Percentiles rank a stretch among this genome's conserved stretches.
Evolutionary conservation across 805 yeast genomes (phyloP).

Genomic region (Lipomyces orientalis): DNA sequence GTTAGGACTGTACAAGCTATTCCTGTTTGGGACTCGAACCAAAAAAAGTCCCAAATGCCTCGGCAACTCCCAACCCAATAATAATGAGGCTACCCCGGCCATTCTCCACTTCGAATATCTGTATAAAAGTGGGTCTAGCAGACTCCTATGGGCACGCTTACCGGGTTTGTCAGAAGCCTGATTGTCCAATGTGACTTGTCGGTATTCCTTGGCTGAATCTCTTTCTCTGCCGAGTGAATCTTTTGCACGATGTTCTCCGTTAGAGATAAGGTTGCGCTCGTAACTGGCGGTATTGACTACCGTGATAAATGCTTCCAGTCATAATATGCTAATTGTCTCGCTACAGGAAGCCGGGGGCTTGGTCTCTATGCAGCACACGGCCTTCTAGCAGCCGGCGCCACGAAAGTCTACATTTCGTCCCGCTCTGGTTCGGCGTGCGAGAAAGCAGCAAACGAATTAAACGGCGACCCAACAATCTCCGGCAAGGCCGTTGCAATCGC

Average conservation of each 20-base stretch:
- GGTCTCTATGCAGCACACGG: conserved; percentile 73
- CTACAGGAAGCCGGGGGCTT: conserved; percentile 68
- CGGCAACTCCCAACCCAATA: background rate
- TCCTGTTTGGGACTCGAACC: background rate
- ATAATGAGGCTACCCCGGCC: background rate
- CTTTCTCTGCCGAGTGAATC: background rate
- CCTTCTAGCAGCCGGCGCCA: conserved; percentile 65
- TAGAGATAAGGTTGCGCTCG: conserved; percentile 29
- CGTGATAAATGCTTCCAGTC: background rate
- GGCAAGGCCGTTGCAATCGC: conserved; percentile 56
- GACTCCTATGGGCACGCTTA: background rate
- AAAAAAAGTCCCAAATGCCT: background rate
- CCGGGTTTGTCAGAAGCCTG: background rate
- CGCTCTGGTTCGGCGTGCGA: conserved; percentile 67
- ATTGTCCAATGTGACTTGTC: background rate
- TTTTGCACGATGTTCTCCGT: conserved; percentile 21
- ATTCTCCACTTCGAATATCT: too few relatives aligned
- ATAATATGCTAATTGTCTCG: background rate
- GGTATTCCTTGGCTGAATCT: background rate
- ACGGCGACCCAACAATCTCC: conserved; percentile 39
- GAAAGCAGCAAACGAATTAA: conserved; percentile 54
- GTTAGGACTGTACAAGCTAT: too few relatives aligned
- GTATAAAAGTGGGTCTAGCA: background rate
- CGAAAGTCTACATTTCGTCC: conserved; percentile 65
- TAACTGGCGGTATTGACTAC: conserved; percentile 28